These are phyloP conservation scores for Phytophthora tentaculata DNA, from an alignment of 352 stramenopile genomes.

Conservation along the genomic window DNA sequence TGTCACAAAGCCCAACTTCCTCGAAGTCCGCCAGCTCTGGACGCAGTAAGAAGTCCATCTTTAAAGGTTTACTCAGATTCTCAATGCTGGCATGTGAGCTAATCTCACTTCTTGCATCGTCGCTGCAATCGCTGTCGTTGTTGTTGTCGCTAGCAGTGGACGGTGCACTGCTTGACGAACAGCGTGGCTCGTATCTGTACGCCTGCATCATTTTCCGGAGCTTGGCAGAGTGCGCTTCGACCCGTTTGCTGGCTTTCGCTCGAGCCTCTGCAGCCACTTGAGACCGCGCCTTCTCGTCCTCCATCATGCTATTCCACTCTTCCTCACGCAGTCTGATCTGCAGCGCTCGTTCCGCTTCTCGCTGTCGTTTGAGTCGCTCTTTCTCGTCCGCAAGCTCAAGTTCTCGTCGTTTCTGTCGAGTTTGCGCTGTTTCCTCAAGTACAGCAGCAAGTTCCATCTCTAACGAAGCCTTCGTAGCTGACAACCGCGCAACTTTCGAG, in stretches of 20 bases:
- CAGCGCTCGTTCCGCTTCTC: constrained; percentile 57
- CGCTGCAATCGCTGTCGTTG: constrained; percentile 26
- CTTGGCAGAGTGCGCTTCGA: constrained; percentile 34
- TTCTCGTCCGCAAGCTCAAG: constrained; percentile 52
- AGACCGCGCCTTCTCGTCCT: constrained; percentile 55
- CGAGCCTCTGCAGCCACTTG: constrained; percentile 52
- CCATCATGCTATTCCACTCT: constrained; percentile 54
- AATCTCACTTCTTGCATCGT: constrained; percentile 12
- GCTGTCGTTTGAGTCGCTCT: constrained; percentile 48
- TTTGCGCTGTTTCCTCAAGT: constrained; percentile 27
- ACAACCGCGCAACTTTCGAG: constrained; percentile 31
- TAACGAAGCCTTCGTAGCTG: constrained; percentile 35
- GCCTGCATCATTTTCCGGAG: constrained; percentile 43
- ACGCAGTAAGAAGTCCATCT: constrained; percentile 26
- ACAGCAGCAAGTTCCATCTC: constrained; percentile 45
- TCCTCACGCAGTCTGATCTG: constrained; percentile 51
- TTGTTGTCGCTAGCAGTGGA: constrained; percentile 19
- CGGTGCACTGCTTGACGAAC: constrained; percentile 11
- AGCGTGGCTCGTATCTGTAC: constrained; percentile 23
- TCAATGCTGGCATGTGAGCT: background rate
- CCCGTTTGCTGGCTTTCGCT: constrained; percentile 53
- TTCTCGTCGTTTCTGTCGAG: constrained; percentile 43
- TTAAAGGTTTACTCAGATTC: constrained; percentile 2
- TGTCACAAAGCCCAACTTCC: constrained; percentile 51
- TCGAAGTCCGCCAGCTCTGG: constrained; percentile 69